Evolutionary conservation across 352 stramenopile genomes (phyloP).

Genomic region (Aphanomyces stellatus): DNA sequence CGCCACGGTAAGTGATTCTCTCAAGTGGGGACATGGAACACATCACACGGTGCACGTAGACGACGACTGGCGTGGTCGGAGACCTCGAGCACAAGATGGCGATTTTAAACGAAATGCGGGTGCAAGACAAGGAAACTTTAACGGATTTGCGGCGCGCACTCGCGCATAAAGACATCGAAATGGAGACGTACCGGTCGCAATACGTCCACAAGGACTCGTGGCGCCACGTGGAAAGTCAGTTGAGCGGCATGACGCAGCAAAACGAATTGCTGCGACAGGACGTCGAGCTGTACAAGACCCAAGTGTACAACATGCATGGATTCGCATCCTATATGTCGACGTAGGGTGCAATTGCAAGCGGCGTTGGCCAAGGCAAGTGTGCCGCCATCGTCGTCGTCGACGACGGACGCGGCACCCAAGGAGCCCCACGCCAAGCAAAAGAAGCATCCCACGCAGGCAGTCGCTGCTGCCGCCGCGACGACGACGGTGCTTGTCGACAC

Average conservation of each 20-base stretch:
- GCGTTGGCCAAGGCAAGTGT: too few species aligned
- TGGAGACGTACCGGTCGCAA: slow-evolving; percentile 27
- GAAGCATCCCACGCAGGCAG: neutral
- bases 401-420: too few species aligned
- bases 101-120: slow-evolving; percentile 54
- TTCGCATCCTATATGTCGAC: too few species aligned
- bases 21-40: neutral
- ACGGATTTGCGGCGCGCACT: slow-evolving; percentile 43
- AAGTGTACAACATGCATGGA: too few species aligned
- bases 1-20: slow-evolving; percentile 23
- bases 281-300: too few species aligned
- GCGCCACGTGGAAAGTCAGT: slow-evolving; percentile 10
- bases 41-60: neutral
- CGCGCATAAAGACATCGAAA: slow-evolving; percentile 49
- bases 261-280: slow-evolving; percentile 27
- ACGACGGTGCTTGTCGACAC: slow-evolving; percentile 35
- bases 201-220: slow-evolving; percentile 26
- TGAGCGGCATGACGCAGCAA: slow-evolving; percentile 29
- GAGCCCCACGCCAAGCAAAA: too few species aligned
- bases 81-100: slow-evolving; percentile 52
- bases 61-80: slow-evolving; percentile 21
- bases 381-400: too few species aligned
- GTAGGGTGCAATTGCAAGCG: too few species aligned
- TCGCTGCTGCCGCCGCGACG: slow-evolving; percentile 1
- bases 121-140: slow-evolving; percentile 51